These are phyloP conservation scores for Phytophthora pseudosyringae DNA, from an alignment of 352 stramenopile species.

Conservation along the genomic window DNA sequence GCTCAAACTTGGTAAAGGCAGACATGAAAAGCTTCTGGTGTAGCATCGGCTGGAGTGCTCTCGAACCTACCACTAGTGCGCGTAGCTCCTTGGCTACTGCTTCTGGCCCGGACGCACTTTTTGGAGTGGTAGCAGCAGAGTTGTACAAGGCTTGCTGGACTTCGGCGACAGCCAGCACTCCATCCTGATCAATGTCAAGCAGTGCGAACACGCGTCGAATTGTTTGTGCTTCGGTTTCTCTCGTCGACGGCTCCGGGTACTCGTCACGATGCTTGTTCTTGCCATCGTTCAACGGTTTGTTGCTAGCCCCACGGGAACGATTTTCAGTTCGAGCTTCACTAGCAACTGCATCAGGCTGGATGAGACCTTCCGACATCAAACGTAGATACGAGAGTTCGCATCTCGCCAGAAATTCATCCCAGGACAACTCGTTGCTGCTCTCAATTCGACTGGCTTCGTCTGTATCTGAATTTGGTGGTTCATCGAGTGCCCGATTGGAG, in stretches of 20 bases:
- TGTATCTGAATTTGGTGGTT: background rate
- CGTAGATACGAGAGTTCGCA: constrained; percentile 56
- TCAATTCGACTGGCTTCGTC: background rate
- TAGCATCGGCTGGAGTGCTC: constrained; percentile 62
- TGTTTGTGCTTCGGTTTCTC: constrained; percentile 50
- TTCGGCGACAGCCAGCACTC: constrained; percentile 67
- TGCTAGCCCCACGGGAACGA: background rate
- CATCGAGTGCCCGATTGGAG: background rate
- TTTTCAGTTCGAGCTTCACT: background rate
- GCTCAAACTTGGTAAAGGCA: constrained; percentile 68
- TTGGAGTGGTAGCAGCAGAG: constrained; percentile 17
- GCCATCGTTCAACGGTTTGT: background rate
- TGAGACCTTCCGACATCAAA: constrained; percentile 49
- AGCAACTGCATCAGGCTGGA: constrained; percentile 15
- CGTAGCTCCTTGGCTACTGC: constrained; percentile 28
- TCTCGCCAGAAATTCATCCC: constrained; percentile 55
- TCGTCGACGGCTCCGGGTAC: constrained; percentile 12
- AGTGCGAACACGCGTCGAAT: constrained; percentile 63
- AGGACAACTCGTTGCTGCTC: constrained; percentile 47
- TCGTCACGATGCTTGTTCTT: constrained; percentile 3
- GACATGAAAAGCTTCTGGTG: constrained; percentile 67
- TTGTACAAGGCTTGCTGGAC: constrained; percentile 53
- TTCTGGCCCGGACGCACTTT: background rate
- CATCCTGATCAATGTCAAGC: constrained; percentile 66
- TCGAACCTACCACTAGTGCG: constrained; percentile 49